phyloP scores from a whole-genome alignment of 768 basidiomycete genomes.

The Zangia roseola region DNA sequence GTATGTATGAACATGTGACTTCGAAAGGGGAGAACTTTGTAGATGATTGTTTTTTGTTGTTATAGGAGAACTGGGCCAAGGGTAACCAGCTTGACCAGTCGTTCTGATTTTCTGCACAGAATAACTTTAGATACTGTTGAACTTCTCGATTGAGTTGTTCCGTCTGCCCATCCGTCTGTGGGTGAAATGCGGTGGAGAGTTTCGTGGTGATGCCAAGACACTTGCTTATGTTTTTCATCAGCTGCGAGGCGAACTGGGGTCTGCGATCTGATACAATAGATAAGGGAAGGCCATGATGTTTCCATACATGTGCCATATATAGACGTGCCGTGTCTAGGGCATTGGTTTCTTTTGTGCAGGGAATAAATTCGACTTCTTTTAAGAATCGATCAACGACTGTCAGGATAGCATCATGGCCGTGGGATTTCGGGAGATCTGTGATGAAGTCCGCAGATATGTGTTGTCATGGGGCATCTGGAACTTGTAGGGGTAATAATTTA shows the following conservation, averaged over 20 bases:
- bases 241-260: neutral
- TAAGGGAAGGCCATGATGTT: neutral
- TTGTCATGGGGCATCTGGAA: neutral
- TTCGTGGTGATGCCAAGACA: conserved; percentile 12
- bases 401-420: neutral
- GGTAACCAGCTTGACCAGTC: too few species aligned
- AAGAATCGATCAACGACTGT: neutral
- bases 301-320: conserved; percentile 3
- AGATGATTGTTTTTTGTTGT: neutral
- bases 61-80: neutral
- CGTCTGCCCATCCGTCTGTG: conserved; percentile 37
- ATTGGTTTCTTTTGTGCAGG: too few species aligned
- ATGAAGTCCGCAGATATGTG: neutral
- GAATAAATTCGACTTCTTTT: too few species aligned
- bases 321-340: too few species aligned
- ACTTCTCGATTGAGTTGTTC: conserved; percentile 31
- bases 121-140: neutral
- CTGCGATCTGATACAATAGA: neutral
- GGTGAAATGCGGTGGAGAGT: conserved; percentile 34
- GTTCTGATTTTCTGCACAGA: neutral
- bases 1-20: neutral
- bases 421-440: neutral
- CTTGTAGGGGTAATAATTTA: neutral
- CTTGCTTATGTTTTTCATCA: neutral
- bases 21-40: neutral